Conservation (phyloP, 768 basidiomycete genomes). For the Kwoniella dendrophila region DNA sequence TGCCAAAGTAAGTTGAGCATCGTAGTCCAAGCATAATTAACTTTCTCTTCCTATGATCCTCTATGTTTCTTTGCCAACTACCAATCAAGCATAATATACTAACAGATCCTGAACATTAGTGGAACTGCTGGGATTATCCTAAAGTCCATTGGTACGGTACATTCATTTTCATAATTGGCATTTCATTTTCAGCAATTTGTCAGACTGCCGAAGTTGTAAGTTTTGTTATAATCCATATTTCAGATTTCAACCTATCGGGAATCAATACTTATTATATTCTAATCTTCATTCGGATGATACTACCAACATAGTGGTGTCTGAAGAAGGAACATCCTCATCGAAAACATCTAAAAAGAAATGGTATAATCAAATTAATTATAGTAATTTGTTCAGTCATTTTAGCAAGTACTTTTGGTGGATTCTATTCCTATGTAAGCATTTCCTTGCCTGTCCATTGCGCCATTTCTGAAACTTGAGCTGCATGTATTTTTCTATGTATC, state of each 20-base stretch:
- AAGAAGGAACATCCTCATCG: conserved; percentile 51
- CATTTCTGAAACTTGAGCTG: not conserved
- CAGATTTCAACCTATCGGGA: not conserved
- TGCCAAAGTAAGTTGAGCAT: conserved; percentile 30
- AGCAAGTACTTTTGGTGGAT: conserved; percentile 49
- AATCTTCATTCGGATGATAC: not conserved
- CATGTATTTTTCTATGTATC: not conserved
- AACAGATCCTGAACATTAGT: conserved; percentile 17
- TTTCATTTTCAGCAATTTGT: conserved; percentile 51
- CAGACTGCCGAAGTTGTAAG: conserved; percentile 50
- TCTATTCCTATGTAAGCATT: conserved; percentile 33
- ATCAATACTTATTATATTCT: not conserved
- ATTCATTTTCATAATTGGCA: conserved; percentile 51
- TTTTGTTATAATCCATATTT: conserved; percentile 5
- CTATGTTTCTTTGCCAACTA: not conserved
- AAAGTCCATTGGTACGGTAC: conserved; percentile 37
- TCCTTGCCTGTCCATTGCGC: not conserved
- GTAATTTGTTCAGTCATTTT: conserved; percentile 41
- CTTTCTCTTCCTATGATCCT: too few relatives aligned
- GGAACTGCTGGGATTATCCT: conserved; percentile 38
- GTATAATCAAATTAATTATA: conserved; percentile 49
- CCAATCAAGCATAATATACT: not conserved
- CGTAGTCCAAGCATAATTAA: not conserved
- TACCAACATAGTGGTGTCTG: conserved; percentile 29
- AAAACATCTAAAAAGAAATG: conserved; percentile 45